Conservation (phyloP, 148 eudicot genomes). For the Mesembryanthemum crystallinum region DNA sequence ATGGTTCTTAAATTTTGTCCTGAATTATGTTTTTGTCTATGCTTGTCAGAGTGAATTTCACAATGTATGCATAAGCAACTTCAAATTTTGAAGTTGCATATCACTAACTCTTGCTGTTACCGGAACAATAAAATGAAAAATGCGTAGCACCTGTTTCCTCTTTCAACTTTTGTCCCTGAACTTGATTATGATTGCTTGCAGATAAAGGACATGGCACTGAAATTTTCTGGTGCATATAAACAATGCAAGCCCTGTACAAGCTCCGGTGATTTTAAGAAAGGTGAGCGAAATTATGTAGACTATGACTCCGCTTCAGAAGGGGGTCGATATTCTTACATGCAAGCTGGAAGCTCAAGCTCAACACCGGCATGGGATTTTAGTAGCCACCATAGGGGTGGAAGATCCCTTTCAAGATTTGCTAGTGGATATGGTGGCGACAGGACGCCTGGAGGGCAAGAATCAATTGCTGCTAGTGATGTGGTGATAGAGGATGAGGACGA, state of each 20-base stretch:
- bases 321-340: constrained; percentile 58
- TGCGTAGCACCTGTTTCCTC: not conserved
- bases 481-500: constrained; percentile 72
- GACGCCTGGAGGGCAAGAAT: constrained; percentile 45
- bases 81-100: not conserved
- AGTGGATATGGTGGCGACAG: constrained; percentile 40
- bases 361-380: constrained; percentile 92
- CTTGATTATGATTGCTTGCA: constrained; percentile 27
- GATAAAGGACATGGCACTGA: constrained; percentile 96
- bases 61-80: not conserved
- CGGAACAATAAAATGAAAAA: not conserved
- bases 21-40: too few relatives aligned
- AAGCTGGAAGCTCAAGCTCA: constrained; percentile 82
- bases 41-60: not conserved
- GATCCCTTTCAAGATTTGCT: constrained; percentile 56
- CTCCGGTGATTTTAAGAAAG: constrained; percentile 59
- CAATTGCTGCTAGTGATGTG: constrained; percentile 56
- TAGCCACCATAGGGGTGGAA: constrained; percentile 38
- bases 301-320: constrained; percentile 88
- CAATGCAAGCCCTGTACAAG: constrained; percentile 75
- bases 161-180: not conserved
- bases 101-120: not conserved
- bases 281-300: constrained; percentile 57
- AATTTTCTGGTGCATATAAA: constrained; percentile 65
- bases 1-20: too few relatives aligned